phyloP scores from a whole-genome alignment of 164 flowering plant species.

The Malania oleifera region DNA sequence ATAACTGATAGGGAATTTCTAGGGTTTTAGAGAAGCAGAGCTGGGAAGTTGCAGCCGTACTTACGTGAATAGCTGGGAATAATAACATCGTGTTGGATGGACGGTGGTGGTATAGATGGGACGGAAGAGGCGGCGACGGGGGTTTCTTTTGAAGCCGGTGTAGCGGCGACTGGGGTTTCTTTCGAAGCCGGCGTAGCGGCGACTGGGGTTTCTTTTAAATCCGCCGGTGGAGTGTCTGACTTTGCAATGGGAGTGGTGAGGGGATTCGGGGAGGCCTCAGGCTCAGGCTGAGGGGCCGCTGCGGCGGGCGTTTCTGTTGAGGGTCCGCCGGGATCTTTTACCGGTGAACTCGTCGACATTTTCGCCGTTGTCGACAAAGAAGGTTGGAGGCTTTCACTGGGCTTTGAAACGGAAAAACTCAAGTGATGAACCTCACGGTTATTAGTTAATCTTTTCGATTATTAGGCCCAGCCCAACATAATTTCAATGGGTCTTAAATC shows the following conservation, averaged over 20 bases:
- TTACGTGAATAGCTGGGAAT: conserved; percentile 65
- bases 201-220: too few species aligned
- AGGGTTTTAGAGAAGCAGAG: conserved; percentile 3
- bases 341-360: conserved; percentile 1
- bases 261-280: not conserved
- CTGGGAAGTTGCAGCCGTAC: not conserved
- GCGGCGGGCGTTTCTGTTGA: not conserved
- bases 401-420: too few species aligned
- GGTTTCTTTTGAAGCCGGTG: conserved; percentile 10
- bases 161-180: conserved; percentile 1
- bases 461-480: too few species aligned
- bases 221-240: too few species aligned
- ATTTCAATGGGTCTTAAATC: too few species aligned
- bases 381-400: too few species aligned
- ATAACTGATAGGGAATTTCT: not conserved
- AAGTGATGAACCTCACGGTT: too few species aligned
- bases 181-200: conserved; percentile 10
- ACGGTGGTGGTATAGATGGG: conserved; percentile 17
- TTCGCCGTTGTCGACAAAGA: not conserved
- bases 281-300: too few species aligned
- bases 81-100: conserved; percentile 18
- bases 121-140: conserved; percentile 13
- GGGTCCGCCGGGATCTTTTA: conserved; percentile 7
- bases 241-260: not conserved
- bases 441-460: too few species aligned